Percentiles rank a stretch among this genome's conserved stretches.
phyloP scores from a whole-genome alignment of 2,329 filamentous ascomycete species.

The Shiraia bambusicola region DNA sequence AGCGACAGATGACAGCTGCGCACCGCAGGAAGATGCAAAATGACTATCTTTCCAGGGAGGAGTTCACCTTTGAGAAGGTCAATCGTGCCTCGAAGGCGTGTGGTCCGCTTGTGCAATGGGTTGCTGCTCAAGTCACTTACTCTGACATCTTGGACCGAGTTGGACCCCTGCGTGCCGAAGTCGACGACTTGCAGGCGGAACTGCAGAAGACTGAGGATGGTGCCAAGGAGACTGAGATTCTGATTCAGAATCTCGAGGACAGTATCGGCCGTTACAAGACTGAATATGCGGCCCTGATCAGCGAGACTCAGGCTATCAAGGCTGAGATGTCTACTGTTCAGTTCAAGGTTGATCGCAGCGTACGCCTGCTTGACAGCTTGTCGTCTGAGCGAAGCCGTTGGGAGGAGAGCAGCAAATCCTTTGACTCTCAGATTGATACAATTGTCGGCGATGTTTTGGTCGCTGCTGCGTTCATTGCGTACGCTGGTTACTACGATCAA shows the following conservation, averaged over 20 bases:
- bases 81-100: conserved; percentile 96
- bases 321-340: conserved; percentile 93
- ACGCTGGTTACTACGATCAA: conserved; percentile 95
- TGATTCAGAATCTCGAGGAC: conserved; percentile 77
- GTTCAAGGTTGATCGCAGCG: conserved; percentile 96
- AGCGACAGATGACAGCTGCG: conserved; percentile 84
- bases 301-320: conserved; percentile 96
- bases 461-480: conserved; percentile 95
- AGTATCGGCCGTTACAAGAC: conserved; percentile 95
- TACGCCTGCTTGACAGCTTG: conserved; percentile 88
- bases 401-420: conserved; percentile 97
- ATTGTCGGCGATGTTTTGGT: conserved; percentile 94
- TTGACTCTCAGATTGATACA: conserved; percentile 96
- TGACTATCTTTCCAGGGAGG: conserved; percentile 87
- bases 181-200: conserved; percentile 80
- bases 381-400: conserved; percentile 91
- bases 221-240: conserved; percentile 86
- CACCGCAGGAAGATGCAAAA: conserved; percentile 86
- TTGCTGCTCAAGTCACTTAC: conserved; percentile 93
- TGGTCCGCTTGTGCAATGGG: conserved; percentile 95
- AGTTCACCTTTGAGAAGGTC: conserved; percentile 95
- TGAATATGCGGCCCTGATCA: conserved; percentile 93
- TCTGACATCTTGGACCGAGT: conserved; percentile 96
- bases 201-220: conserved; percentile 91
- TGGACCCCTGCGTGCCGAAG: conserved; percentile 87